Evolutionary conservation across 495 filamentous ascomycete genomes (phyloP).

Genomic region (Aspergillus sclerotioniger): DNA sequence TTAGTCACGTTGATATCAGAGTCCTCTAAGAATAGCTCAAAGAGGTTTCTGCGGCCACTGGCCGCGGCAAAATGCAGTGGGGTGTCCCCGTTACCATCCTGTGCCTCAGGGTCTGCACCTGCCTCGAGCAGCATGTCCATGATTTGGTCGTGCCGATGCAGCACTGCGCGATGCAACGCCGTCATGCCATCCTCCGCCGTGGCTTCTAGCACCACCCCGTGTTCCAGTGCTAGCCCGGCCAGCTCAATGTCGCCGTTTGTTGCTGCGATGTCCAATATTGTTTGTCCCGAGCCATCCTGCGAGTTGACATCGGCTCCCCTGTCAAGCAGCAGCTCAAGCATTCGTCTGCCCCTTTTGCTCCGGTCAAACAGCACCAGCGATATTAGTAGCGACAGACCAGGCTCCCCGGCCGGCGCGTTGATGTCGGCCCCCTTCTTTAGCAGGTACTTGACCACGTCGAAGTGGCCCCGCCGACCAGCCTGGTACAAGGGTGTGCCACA

Average conservation of each 20-base stretch:
- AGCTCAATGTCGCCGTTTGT: constrained; percentile 14
- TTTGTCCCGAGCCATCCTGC: constrained; percentile 30
- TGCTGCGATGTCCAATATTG: constrained; percentile 34
- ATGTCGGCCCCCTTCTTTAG: constrained; percentile 26
- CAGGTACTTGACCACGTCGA: constrained; percentile 25
- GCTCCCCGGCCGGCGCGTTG: constrained; percentile 15
- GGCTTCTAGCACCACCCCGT: constrained; percentile 10
- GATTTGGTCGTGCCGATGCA: constrained; percentile 31
- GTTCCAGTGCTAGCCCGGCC: constrained; percentile 7
- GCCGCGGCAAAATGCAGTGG: constrained; percentile 39
- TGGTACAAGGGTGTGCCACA: constrained; percentile 24
- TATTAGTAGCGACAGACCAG: constrained; percentile 20
- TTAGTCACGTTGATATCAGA: constrained; percentile 41
- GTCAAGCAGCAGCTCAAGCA: constrained; percentile 29
- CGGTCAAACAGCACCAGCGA: constrained; percentile 21
- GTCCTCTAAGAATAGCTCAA: constrained; percentile 39
- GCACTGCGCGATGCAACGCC: constrained; percentile 34
- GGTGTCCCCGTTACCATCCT: constrained; percentile 27
- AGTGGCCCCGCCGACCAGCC: constrained; percentile 23
- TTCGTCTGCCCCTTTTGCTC: constrained; percentile 17
- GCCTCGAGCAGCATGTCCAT: constrained; percentile 29
- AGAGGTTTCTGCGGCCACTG: constrained; percentile 31
- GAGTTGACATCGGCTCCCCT: constrained; percentile 40
- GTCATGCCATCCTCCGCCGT: constrained; percentile 25
- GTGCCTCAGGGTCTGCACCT: constrained; percentile 28